Conservation (phyloP, 2,329 filamentous ascomycete genomes). For the Aspergillus caelatus region DNA sequence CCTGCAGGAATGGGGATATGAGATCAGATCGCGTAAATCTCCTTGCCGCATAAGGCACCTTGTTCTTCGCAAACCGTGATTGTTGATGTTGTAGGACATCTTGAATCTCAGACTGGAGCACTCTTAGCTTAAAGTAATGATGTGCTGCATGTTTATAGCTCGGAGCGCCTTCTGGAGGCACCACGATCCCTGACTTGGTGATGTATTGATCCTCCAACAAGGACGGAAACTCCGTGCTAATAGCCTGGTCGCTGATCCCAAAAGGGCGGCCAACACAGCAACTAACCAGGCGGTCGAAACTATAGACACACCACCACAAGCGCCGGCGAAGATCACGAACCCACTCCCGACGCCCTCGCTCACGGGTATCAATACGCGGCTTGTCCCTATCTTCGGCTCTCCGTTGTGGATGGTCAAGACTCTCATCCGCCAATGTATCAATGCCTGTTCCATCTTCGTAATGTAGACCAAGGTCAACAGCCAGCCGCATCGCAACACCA, state of each 20-base stretch:
- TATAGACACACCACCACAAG: slow-evolving; percentile 97
- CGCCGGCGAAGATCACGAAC: slow-evolving; percentile 81
- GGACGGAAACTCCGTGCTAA: slow-evolving; percentile 93
- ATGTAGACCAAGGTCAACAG: slow-evolving; percentile 88
- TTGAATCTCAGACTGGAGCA: slow-evolving; percentile 91
- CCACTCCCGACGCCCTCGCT: slow-evolving; percentile 75
- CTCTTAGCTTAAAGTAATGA: slow-evolving; percentile 85
- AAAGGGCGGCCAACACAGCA: slow-evolving; percentile 92
- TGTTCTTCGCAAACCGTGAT: slow-evolving; percentile 73
- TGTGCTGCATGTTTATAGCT: slow-evolving; percentile 90
- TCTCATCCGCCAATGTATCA: slow-evolving; percentile 49
- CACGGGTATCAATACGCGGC: slow-evolving; percentile 51
- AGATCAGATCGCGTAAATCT: slow-evolving; percentile 77
- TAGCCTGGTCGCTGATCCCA: slow-evolving; percentile 92
- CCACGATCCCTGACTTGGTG: slow-evolving; percentile 73
- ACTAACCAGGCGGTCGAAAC: slow-evolving; percentile 89
- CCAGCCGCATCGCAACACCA: slow-evolving; percentile 86
- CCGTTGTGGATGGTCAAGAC: slow-evolving; percentile 19
- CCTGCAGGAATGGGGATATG: slow-evolving; percentile 80
- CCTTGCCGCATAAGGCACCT: slow-evolving; percentile 66
- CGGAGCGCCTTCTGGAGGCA: slow-evolving; percentile 63
- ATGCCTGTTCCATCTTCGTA: slow-evolving; percentile 82
- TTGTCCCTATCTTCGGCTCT: slow-evolving; percentile 29
- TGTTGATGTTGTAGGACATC: slow-evolving; percentile 93
- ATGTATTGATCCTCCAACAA: slow-evolving; percentile 86